Percentiles rank a stretch among this genome's conserved stretches.
These are phyloP conservation scores for Fraxinus sp. DNA, from an alignment of 305 asterid genomes.

Conservation along the genomic window DNA sequence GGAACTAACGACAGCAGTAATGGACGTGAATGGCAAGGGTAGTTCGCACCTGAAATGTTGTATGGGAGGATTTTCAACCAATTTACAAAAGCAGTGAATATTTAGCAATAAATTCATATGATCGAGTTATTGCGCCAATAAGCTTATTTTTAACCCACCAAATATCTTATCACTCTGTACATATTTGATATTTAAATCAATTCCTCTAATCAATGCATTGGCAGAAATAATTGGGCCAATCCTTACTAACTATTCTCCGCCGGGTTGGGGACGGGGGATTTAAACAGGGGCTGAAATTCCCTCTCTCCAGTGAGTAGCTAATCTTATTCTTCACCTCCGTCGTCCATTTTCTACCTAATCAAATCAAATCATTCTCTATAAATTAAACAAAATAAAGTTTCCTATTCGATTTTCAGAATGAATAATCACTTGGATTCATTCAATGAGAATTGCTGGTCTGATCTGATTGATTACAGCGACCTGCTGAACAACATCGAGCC, in stretches of 20 bases:
- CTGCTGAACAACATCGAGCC: conserved; percentile 30
- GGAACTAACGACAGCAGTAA: too few relatives aligned
- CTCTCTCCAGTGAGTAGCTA: too few relatives aligned
- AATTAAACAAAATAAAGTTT: not conserved
- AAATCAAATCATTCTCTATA: not conserved
- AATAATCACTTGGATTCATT: conserved; percentile 27
- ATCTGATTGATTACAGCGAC: conserved; percentile 33
- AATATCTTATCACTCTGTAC: too few relatives aligned
- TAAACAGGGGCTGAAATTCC: too few relatives aligned
- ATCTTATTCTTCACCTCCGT: not conserved
- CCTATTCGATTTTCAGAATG: conserved; percentile 14
- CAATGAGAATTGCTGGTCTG: conserved; percentile 34
- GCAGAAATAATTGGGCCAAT: conserved; percentile 11
- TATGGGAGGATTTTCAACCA: too few relatives aligned
- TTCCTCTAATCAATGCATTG: not conserved
- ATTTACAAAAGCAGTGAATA: too few relatives aligned
- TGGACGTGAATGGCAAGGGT: too few relatives aligned
- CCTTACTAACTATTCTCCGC: not conserved
- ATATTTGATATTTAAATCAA: not conserved
- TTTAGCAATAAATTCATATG: too few relatives aligned
- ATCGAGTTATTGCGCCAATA: too few relatives aligned
- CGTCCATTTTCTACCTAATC: not conserved
- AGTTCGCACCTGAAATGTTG: too few relatives aligned
- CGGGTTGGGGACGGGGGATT: not conserved
- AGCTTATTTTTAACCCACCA: too few relatives aligned